Percentiles rank a stretch among this genome's conserved stretches.
phyloP scores from a whole-genome alignment of 352 stramenopile species.

The Elongisporangium senticosum region DNA sequence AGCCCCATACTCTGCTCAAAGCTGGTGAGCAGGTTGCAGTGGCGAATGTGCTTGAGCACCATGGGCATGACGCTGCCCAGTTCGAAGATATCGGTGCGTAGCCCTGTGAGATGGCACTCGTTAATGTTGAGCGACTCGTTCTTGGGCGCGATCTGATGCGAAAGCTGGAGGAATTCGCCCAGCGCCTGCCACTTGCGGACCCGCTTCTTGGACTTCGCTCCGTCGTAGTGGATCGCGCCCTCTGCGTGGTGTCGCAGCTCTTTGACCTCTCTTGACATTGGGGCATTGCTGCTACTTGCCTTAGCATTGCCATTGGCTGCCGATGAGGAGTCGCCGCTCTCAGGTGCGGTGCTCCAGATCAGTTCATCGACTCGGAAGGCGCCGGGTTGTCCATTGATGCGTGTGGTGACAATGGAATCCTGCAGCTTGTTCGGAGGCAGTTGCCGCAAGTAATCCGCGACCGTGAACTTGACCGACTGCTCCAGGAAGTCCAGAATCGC shows the following conservation, averaged over 20 bases:
- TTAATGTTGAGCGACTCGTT: conserved; percentile 31
- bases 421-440: conserved; percentile 47
- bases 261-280: conserved; percentile 13
- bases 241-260: conserved; percentile 26
- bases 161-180: conserved; percentile 58
- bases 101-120: conserved; percentile 66
- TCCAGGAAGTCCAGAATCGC: conserved; percentile 66
- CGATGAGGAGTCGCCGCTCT: background rate
- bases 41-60: conserved; percentile 77
- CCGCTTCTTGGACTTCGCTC: conserved; percentile 53
- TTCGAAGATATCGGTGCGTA: conserved; percentile 79
- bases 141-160: conserved; percentile 44
- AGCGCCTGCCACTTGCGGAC: conserved; percentile 61
- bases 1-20: conserved; percentile 64
- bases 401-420: conserved; percentile 66
- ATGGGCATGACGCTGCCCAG: conserved; percentile 81
- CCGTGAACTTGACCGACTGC: conserved; percentile 39
- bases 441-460: conserved; percentile 40
- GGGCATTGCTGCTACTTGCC: background rate
- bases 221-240: conserved; percentile 53
- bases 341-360: conserved; percentile 14
- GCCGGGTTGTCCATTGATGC: conserved; percentile 54
- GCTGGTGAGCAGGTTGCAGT: conserved; percentile 59
- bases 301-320: background rate
- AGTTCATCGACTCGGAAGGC: conserved; percentile 64